These are phyloP conservation scores for Paracoccidioides brasiliensis DNA, from an alignment of 2,329 filamentous ascomycete species.

Conservation along the genomic window DNA sequence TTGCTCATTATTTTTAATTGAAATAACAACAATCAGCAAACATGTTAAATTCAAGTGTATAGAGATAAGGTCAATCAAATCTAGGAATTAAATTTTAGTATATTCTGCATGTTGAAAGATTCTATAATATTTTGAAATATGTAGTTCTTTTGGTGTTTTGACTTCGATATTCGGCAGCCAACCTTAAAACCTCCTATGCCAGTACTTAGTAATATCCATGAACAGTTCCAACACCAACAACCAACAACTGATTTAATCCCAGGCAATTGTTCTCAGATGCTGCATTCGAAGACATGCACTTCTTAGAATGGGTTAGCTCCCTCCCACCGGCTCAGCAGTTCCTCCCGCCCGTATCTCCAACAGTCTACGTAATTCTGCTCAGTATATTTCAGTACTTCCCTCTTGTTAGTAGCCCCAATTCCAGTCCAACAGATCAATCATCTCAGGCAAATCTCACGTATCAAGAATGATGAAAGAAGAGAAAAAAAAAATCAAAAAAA, in stretches of 20 bases:
- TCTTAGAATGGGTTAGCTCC: conserved; percentile 15
- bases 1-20: no score
- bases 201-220: no score
- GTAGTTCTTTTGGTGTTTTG: no score
- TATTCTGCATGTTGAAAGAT: no score
- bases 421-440: not conserved
- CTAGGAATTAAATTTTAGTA: no score
- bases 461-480: not conserved
- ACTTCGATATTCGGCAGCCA: no score
- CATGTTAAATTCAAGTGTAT: no score
- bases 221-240: not conserved
- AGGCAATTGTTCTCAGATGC: not conserved
- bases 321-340: conserved; percentile 18
- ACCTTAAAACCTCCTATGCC: no score
- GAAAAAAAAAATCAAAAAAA: not conserved
- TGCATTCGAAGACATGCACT: conserved; percentile 9
- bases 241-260: not conserved
- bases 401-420: conserved; percentile 26
- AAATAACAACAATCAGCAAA: no score
- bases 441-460: not conserved
- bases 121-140: no score
- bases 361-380: conserved; percentile 24
- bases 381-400: conserved; percentile 33
- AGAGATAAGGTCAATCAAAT: no score
- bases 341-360: conserved; percentile 25